Conservation (phyloP, 805 yeast species). For the Kuraishia hungarica region DNA sequence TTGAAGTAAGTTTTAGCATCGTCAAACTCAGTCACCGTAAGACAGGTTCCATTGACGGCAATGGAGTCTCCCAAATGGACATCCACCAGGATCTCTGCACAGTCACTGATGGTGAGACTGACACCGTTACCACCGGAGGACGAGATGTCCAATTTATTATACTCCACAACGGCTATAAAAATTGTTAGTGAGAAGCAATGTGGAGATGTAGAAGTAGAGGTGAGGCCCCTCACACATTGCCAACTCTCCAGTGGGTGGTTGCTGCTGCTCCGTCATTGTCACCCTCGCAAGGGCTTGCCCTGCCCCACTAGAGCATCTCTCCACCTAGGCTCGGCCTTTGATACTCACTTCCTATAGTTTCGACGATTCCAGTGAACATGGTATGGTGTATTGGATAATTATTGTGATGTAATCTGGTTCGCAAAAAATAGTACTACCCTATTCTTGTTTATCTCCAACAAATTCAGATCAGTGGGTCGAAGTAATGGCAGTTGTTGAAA, state of each 20-base stretch:
- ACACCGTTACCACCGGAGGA: conserved; percentile 67
- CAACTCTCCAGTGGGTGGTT: no score
- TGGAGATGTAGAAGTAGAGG: no score
- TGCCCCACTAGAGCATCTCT: neutral
- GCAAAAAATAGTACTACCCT: no score
- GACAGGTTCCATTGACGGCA: conserved; percentile 80
- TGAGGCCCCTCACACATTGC: no score
- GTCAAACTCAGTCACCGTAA: conserved; percentile 81
- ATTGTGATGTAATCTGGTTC: no score
- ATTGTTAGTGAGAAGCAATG: conserved; percentile 17
- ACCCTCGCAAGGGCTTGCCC: no score
- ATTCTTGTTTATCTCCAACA: no score
- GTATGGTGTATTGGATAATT: neutral
- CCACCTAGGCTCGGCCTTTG: conserved; percentile 5
- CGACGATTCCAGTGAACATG: conserved; percentile 96
- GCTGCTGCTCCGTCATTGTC: no score
- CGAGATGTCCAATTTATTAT: conserved; percentile 34
- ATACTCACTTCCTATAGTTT: conserved; percentile 54
- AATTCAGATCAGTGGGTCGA: no score
- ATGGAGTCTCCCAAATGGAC: conserved; percentile 93
- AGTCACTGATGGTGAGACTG: conserved; percentile 57
- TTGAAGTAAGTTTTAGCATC: conserved; percentile 47
- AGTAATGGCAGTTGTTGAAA: no score
- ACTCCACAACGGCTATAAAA: conserved; percentile 32
- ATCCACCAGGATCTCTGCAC: conserved; percentile 57